Base-by-base conservation (phyloP, 2,329 filamentous ascomycete species). In the Aspergillus neotritici region DNA sequence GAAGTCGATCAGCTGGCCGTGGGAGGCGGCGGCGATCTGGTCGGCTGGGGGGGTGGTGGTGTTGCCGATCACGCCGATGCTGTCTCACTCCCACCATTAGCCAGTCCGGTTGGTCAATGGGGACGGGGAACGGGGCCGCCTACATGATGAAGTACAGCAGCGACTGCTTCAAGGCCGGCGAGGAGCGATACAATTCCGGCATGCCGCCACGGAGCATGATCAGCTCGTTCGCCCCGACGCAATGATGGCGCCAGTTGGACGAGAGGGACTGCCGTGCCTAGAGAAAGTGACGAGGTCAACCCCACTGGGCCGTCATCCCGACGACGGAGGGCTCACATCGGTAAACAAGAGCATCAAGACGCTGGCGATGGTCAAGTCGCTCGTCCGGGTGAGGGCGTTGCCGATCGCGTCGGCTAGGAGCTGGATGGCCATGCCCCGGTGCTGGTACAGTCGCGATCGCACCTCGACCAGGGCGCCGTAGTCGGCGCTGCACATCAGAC, bases 131-230 rank as follows among this genome's bases (percentile, higher is more conserved):
- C n/a, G 11, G 16, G 16, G 17, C 29, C 4, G 35, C 31, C 14
- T 47, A 47, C 44, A 44, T 40, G 21, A 47, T 34, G 28, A 41
- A 37, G 15, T 44, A 40, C 3, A 47, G 34, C 34, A 47, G 16
- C 10, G 37, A 11, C 2, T 34, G 37, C 14, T 31, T 32, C 10
- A 47, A 16, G 4, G 12, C 13, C 10, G 30, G 15, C 2, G 44
- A 21, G 7, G 45, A 44, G 10, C 28, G 37, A 8, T 40, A 14
- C 13, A 47, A 11, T 2, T 30, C 38, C 7, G 31, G 15, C 4
- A 44, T 17, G 4, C 37, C 45, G 12, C 45, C 45, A 11, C 45
- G 45, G 4, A 41, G 15, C 4, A 31, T 25, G 15, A 47, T 39
- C 16, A 47, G n/a, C 14, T 44, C 35, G 30, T 30, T 40, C 4